These are phyloP conservation scores for Alternaria consortialis DNA, from an alignment of 2,329 filamentous ascomycete species.

Conservation along the genomic window DNA sequence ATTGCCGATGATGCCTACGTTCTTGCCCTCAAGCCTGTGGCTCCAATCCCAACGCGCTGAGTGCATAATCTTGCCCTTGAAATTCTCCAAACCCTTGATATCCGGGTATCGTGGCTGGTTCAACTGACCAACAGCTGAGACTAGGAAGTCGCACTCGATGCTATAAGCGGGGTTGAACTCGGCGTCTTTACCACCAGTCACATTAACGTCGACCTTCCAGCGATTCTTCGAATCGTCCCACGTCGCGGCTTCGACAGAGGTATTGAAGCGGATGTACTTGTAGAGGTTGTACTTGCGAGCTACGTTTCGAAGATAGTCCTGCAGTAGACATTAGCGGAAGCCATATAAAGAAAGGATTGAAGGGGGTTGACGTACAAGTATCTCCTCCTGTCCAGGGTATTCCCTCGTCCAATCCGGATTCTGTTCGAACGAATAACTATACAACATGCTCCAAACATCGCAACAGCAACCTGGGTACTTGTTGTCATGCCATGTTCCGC, in stretches of 20 bases:
- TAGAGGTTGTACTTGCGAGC: slow-evolving; percentile 65
- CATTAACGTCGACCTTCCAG: slow-evolving; percentile 61
- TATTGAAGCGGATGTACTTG: slow-evolving; percentile 67
- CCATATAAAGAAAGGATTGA: background rate
- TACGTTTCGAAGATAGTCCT: slow-evolving; percentile 62
- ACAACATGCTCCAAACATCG: slow-evolving; percentile 65
- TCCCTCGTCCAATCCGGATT: slow-evolving; percentile 66
- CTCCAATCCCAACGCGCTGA: slow-evolving; percentile 69
- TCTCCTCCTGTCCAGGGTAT: slow-evolving; percentile 69
- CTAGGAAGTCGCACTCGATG: slow-evolving; percentile 64
- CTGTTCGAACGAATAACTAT: slow-evolving; percentile 69
- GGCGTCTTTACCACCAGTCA: slow-evolving; percentile 63
- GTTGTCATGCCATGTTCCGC: slow-evolving; percentile 65
- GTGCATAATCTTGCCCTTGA: slow-evolving; percentile 64
- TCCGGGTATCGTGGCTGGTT: slow-evolving; percentile 63
- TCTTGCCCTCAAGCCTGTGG: slow-evolving; percentile 63
- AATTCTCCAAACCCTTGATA: slow-evolving; percentile 59
- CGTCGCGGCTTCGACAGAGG: slow-evolving; percentile 59
- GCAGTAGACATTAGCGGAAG: background rate
- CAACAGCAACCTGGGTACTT: slow-evolving; percentile 66
- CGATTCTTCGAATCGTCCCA: slow-evolving; percentile 64
- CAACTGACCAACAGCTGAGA: slow-evolving; percentile 67
- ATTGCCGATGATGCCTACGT: slow-evolving; percentile 68
- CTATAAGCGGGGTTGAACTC: slow-evolving; percentile 63
- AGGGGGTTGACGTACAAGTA: slow-evolving; percentile 53